Base-by-base conservation (phyloP, 2,329 filamentous ascomycete genomes). In the Penicillium sp. region DNA sequence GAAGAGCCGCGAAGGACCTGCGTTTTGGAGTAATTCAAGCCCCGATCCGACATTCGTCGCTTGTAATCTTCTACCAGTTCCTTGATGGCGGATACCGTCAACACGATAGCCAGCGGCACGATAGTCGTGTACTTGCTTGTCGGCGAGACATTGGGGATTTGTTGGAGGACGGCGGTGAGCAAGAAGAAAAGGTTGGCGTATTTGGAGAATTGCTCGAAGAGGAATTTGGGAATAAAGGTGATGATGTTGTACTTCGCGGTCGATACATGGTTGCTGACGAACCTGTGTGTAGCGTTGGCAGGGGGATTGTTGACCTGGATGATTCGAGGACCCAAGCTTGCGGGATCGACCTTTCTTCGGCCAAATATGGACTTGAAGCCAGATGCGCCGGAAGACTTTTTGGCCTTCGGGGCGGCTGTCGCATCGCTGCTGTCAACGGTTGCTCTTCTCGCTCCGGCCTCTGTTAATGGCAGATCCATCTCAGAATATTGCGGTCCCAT, bases 171-270 rank as follows among this genome's bases (percentile, higher is more conserved):
- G 16, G 95, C 93, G 37, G 95, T 99, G 76, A 99, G 98, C 73
- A 99, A 85, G 89, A 99, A 99, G 82, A 99, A 99, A 71, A 99
- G 78, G 78, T 99, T 99, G 81, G 95, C 95, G 76, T 97, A 96
- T 81, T 97, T 99, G 60, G 93, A 97, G 78, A 99, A 99, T 74
- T 99, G 95, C 76, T 99, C 95, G 74, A 93, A 92, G 55, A 99
- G 82, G 77, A 99, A 99, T 76, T 99, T 99, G 50, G 95, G 95
- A 19, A 98, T 73, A 75, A 99, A 99, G 21, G 92, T 96, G 54
- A 90, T 82, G 70, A 91, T 68, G 74, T 98, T 99, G 84, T 99
- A 99, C 77, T 99, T 99, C 62, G 95, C 90, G 6, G 95, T 99
- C 43, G 93, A 98, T 61, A 99, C 90, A 75, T 98, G 92, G 73